A percentile compares a stretch with the other conserved stretches of the same genome.
Conservation (phyloP, 2,329 filamentous ascomycete genomes). For the Aspergillus chevalieri region DNA sequence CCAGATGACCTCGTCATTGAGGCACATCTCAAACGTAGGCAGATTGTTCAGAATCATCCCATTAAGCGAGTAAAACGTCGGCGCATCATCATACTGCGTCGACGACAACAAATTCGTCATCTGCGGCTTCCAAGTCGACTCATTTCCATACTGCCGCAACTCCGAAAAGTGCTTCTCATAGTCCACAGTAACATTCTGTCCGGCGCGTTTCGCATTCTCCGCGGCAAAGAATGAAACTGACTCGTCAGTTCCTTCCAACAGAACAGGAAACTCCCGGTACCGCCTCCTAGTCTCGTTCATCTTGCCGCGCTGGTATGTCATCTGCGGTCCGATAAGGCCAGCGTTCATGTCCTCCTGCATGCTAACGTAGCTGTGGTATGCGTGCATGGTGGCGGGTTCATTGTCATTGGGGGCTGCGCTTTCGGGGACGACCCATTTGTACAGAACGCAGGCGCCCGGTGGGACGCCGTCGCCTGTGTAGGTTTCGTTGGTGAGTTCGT, state of each 20-base stretch:
- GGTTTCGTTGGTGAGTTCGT: not conserved
- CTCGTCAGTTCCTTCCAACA: slow-evolving; percentile 20
- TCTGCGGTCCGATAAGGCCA: slow-evolving; percentile 19
- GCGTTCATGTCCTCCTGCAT: slow-evolving; percentile 12
- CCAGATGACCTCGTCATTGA: slow-evolving; percentile 25
- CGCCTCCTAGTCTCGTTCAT: slow-evolving; percentile 20
- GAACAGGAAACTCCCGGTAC: slow-evolving; percentile 20
- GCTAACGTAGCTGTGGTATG: slow-evolving; percentile 23
- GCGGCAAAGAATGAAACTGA: slow-evolving; percentile 17
- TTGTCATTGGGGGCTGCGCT: slow-evolving; percentile 7
- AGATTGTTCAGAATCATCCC: slow-evolving; percentile 23
- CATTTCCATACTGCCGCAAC: slow-evolving; percentile 1
- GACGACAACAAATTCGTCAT: not conserved
- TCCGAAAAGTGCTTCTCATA: not conserved
- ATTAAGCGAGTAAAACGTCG: slow-evolving; percentile 19
- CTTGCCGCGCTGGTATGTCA: slow-evolving; percentile 18
- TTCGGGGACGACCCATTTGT: slow-evolving; percentile 2
- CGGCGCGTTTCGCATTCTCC: not conserved
- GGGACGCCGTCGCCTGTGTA: not conserved
- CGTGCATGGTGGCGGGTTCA: slow-evolving; percentile 9
- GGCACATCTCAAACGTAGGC: slow-evolving; percentile 24
- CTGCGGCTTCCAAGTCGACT: slow-evolving; percentile 3
- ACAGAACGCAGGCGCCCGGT: not conserved
- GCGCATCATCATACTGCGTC: slow-evolving; percentile 1
- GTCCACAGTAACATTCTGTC: not conserved